Evolutionary conservation across 768 basidiomycete species (phyloP).

Genomic region (Chiua virens): DNA sequence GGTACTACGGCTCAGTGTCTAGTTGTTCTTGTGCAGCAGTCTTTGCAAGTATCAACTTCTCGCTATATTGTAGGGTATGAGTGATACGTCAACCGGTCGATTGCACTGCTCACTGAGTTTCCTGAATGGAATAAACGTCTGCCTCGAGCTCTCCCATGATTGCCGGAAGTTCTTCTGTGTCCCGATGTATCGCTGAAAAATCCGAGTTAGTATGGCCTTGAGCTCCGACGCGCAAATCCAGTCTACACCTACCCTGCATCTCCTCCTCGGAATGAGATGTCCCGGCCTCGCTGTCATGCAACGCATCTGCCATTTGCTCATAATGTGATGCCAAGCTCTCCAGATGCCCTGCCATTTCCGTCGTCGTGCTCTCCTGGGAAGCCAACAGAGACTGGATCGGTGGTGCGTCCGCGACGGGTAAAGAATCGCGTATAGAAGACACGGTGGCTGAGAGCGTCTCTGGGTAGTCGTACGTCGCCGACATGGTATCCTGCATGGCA

Average conservation of each 20-base stretch:
- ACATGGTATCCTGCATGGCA: constrained; percentile 52
- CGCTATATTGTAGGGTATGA: constrained; percentile 38
- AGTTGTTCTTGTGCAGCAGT: constrained; percentile 46
- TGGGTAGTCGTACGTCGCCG: constrained; percentile 65
- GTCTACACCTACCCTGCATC: constrained; percentile 49
- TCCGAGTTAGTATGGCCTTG: background rate
- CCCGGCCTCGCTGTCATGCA: constrained; percentile 69
- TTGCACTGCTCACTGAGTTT: constrained; percentile 57
- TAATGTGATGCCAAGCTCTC: constrained; percentile 75
- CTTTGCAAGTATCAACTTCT: constrained; percentile 47
- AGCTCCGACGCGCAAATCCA: background rate
- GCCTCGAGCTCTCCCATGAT: constrained; percentile 76
- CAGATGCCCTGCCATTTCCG: constrained; percentile 70
- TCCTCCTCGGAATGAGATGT: constrained; percentile 68
- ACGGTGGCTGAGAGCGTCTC: constrained; percentile 60
- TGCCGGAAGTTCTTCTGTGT: constrained; percentile 72
- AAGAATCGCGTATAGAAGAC: constrained; percentile 49
- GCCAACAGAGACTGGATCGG: constrained; percentile 44
- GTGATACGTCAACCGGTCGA: background rate
- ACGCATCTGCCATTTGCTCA: constrained; percentile 69
- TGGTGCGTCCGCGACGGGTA: constrained; percentile 41
- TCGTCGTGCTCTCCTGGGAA: constrained; percentile 55
- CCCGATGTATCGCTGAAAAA: constrained; percentile 69
- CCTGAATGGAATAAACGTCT: constrained; percentile 50
- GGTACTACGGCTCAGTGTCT: constrained; percentile 44